A percentile compares a stretch with the other conserved stretches of the same genome.
Evolutionary conservation across 73 alveolate genomes (phyloP).

Genomic region (Tetrahymena borealis): DNA sequence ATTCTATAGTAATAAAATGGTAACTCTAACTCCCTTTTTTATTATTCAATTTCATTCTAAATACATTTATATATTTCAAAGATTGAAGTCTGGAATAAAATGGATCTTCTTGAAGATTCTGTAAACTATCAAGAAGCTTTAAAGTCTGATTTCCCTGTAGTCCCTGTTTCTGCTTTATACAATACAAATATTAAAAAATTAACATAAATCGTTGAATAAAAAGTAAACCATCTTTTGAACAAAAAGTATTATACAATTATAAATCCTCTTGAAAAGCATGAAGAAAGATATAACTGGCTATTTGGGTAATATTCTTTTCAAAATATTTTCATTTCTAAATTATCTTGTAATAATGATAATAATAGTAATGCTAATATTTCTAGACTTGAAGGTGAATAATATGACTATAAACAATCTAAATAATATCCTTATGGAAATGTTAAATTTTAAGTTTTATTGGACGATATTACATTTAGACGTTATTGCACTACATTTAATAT

Average conservation of each 20-base stretch:
- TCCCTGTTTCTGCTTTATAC: conserved; percentile 44
- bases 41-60: not conserved
- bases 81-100: conserved; percentile 86
- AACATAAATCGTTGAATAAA: conserved; percentile 11
- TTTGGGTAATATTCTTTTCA: conserved; percentile 9
- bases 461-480: conserved; percentile 36
- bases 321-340: not conserved
- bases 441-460: conserved; percentile 21
- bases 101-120: conserved; percentile 49
- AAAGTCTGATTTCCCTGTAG: conserved; percentile 43
- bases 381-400: conserved; percentile 17
- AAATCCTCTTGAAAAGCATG: conserved; percentile 18
- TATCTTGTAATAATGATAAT: not conserved
- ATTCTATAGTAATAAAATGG: conserved; percentile 39
- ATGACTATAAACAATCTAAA: not conserved
- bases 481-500: conserved; percentile 31
- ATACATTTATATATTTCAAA: too few species aligned
- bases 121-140: conserved; percentile 4
- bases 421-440: conserved; percentile 25
- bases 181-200: conserved; percentile 37
- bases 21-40: not conserved
- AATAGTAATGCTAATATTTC: conserved; percentile 25
- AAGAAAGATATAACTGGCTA: conserved; percentile 40
- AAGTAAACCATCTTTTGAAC: conserved; percentile 24
- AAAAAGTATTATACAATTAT: conserved; percentile 5